Base-by-base conservation (phyloP, 176 grass and related monocot genomes). In the Aegilops sharonensis region DNA sequence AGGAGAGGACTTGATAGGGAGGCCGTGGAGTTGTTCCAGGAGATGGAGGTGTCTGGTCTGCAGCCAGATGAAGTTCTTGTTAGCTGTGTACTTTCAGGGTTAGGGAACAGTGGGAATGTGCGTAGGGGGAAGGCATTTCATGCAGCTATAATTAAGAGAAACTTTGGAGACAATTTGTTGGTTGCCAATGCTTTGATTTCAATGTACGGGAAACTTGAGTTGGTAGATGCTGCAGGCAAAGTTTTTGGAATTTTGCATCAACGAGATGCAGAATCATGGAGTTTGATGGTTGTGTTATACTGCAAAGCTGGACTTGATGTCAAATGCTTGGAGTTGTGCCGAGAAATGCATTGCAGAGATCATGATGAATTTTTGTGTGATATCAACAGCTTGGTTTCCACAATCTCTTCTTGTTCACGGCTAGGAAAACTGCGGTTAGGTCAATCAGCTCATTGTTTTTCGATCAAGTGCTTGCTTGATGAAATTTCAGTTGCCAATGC, bases 261-360 rank as follows among this genome's bases (percentile, higher is more conserved):
- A 45, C 50, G 8, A 34, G 88, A 90, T 74, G 12, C 4, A 3
- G 89, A 90, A 64, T 90, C 94, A 79, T 97, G 89, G 94, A 94
- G 88, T 72, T 90, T 84, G 80, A 89, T 97, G 89, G 39, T 90
- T 60, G 21, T 85, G 36, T 72, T 64, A 79, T 94, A 83, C 79
- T 88, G 86, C 39, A 94, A 90, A 73, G 76, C 76, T 73, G 92
- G 94, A 83, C 45, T 45, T 79, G 87, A 92, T 59, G 43, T 80
- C 31, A 81, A 92, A 79, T 97, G 94, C 76, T 94, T 97, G 88
- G 85, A 90, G 65, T 63, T 88, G 75, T 97, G 76, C 56, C 89
- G 76, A 81, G 72, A 92, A 54, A 90, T 94, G 88, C 87, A 87
- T 37, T 90, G 84, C 72, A 78, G 48, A 18, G 43, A 42, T 3